Base-by-base conservation (phyloP, 2,329 filamentous ascomycete species). In the Fusarium sp. region DNA sequence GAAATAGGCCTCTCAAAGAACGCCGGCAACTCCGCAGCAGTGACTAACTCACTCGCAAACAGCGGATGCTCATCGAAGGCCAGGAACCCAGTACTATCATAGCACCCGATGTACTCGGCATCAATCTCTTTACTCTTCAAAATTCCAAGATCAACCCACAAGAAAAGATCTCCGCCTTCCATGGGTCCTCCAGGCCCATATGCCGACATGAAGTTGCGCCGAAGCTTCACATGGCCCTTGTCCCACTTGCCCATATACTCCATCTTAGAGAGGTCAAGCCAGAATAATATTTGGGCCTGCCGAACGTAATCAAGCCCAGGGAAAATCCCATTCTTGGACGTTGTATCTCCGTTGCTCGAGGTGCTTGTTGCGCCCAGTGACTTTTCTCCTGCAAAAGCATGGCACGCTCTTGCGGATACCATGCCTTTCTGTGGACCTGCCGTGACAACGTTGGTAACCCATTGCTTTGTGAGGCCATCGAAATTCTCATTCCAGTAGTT, bases 81-180 rank as follows among this genome's bases (percentile, higher is more conserved):
- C 31, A 65, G 15, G 36, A 69, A 69, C 5, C 68, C 66, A 2
- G 68, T 71, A 2, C 36, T 48, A 0, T 71, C 63, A 22, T 60
- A 67, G 22, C 68, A 71, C 2, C 68, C 68, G 42, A 71, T 28
- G 18, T 69, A 69, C 40, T 71, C 68, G 1, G 68, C 68, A 14
- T 64, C 63, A 15, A 71, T 52, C 24, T 71, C 68, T 6, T 63
- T 17, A 1, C 63, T 45, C 28, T 69, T 69, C 11, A 69, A 22
- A 1, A 71, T 58, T 1, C 66, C 62, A 9, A 67, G 28, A 26
- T 71, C 68, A n/a, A 69, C 68, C 68, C 68, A 69, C 17, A 71
- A 48, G n/a, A 64, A 20, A 5, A 71, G 7, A 5, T 71, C 46
- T 1, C 63, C 48, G 13, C 43, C 63, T 18, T 64, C 44, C 40